Conservation (phyloP, 208 protist genomes). For the Crithidia sp. region DNA sequence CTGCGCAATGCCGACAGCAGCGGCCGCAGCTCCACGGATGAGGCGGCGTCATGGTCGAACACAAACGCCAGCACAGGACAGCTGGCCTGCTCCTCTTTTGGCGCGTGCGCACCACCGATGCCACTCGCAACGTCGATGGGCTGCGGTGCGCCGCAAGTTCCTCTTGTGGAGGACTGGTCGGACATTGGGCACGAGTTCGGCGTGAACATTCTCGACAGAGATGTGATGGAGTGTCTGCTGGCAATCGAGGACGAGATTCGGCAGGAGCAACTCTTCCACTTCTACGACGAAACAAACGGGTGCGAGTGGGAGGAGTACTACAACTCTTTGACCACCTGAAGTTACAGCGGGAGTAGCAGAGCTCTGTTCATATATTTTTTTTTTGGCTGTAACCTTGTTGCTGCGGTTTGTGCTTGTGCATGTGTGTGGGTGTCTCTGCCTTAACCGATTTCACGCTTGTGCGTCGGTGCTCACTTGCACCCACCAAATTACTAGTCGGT, state of each 20-base stretch:
- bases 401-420: not conserved
- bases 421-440: no score
- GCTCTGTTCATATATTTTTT: not conserved
- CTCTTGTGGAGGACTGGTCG: constrained; percentile 43
- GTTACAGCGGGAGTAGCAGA: not conserved
- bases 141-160: constrained; percentile 1
- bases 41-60: not conserved
- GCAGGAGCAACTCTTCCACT: constrained; percentile 58
- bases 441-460: no score
- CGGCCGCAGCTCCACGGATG: not conserved
- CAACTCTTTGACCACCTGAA: constrained; percentile 32
- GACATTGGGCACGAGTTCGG: constrained; percentile 63
- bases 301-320: constrained; percentile 85
- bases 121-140: no score
- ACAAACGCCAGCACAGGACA: not conserved
- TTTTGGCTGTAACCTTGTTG: constrained; percentile 12
- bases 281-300: constrained; percentile 62
- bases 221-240: constrained; percentile 67
- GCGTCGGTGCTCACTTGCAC: no score
- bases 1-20: constrained; percentile 18
- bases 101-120: not conserved
- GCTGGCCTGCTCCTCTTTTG: not conserved
- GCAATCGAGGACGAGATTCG: constrained; percentile 82
- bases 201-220: constrained; percentile 51
- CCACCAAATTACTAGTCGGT: no score